Percentiles rank a stretch among this genome's conserved stretches.
These are phyloP conservation scores for Tuber umbilicatum DNA, from an alignment of 495 filamentous ascomycete species.

Conservation along the genomic window DNA sequence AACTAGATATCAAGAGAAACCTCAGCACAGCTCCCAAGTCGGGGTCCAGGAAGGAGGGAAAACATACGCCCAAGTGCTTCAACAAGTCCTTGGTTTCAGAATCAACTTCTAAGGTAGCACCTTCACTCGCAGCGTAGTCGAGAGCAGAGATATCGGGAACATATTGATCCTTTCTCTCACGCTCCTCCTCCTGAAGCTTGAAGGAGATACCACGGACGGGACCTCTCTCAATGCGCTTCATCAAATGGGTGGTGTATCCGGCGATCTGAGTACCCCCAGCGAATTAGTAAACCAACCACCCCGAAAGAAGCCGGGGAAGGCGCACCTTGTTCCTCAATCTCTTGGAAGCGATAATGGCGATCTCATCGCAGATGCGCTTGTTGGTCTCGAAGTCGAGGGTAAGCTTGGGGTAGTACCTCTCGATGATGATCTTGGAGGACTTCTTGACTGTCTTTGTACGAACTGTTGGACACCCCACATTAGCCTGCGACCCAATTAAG, in stretches of 20 bases:
- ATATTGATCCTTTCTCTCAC: constrained; percentile 99
- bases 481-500: constrained; percentile 42
- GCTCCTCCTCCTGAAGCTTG: constrained; percentile 99
- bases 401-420: constrained; percentile 97
- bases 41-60: not conserved
- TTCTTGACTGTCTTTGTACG: constrained; percentile 84
- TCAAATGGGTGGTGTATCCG: constrained; percentile 92
- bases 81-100: constrained; percentile 95
- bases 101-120: constrained; percentile 89
- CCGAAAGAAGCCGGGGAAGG: not conserved
- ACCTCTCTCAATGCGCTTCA: constrained; percentile 99
- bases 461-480: constrained; percentile 42
- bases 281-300: constrained; percentile 6
- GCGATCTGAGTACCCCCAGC: constrained; percentile 62
- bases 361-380: constrained; percentile 99
- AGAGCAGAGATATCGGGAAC: constrained; percentile 97
- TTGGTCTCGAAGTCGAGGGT: constrained; percentile 99
- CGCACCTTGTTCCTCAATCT: constrained; percentile 93
- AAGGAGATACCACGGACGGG: constrained; percentile 99
- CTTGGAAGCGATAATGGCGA: constrained; percentile 98
- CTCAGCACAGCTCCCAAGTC: not conserved
- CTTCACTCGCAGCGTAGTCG: constrained; percentile 90
- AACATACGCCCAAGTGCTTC: constrained; percentile 94
- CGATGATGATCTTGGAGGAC: constrained; percentile 99
- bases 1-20: constrained; percentile 55